These are phyloP conservation scores for Tremella yokohamensis DNA, from an alignment of 768 basidiomycete genomes.

Conservation along the genomic window DNA sequence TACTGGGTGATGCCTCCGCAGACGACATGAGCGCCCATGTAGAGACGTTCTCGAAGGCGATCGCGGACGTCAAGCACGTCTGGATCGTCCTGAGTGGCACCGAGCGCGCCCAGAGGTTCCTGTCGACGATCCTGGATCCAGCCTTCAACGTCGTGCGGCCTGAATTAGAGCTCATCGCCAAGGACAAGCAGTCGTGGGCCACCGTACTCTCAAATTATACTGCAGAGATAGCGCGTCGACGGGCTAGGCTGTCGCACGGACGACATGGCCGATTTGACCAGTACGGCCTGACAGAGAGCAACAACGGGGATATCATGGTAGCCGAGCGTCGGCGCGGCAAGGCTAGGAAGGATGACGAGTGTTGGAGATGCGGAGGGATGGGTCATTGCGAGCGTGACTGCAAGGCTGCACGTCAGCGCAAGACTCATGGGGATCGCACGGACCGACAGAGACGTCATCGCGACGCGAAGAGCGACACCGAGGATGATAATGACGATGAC, in stretches of 20 bases:
- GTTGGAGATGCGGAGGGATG: too few relatives aligned
- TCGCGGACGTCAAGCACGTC: constrained; percentile 4
- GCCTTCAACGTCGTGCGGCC: not conserved
- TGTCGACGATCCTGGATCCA: not conserved
- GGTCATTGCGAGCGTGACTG: too few relatives aligned
- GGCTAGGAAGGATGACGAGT: too few relatives aligned
- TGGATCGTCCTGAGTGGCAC: not conserved
- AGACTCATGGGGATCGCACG: too few relatives aligned
- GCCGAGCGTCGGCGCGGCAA: too few relatives aligned
- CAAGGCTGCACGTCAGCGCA: too few relatives aligned
- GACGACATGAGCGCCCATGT: constrained; percentile 11
- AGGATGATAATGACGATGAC: not conserved
- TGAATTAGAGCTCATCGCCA: not conserved
- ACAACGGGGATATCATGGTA: not conserved
- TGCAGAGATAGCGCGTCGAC: constrained; percentile 3
- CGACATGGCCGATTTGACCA: too few relatives aligned
- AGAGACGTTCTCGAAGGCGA: constrained; percentile 8
- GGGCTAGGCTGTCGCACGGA: too few relatives aligned
- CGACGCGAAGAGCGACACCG: not conserved
- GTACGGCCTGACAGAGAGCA: too few relatives aligned
- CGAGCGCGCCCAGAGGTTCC: not conserved
- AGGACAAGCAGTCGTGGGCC: not conserved
- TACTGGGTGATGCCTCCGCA: constrained; percentile 1
- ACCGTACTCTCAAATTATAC: constrained; percentile 1
- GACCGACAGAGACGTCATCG: not conserved